Percentiles rank a stretch among this genome's conserved stretches.
These are phyloP conservation scores for Fusarium brachygibbosum DNA, from an alignment of 2,329 filamentous ascomycete genomes.

Conservation along the genomic window DNA sequence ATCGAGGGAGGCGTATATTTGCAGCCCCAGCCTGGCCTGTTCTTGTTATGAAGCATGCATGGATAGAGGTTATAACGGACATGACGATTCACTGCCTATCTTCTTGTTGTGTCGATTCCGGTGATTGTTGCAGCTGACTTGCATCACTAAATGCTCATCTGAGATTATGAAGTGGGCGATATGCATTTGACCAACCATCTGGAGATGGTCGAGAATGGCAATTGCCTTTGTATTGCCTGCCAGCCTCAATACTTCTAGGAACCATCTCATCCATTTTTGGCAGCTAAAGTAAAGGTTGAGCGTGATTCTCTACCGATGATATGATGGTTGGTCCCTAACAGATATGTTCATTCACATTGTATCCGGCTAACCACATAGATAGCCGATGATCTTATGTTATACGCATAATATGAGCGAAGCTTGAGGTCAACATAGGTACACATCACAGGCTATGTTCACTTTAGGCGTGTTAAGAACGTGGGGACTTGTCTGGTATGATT, in stretches of 20 bases:
- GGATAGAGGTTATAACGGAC: slow-evolving; percentile 44
- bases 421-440: background rate
- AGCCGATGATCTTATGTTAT: background rate
- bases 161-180: background rate
- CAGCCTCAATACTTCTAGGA: background rate
- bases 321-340: too few relatives aligned
- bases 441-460: background rate
- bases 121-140: background rate
- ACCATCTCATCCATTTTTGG: background rate
- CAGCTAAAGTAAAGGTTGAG: background rate
- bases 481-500: slow-evolving; percentile 8
- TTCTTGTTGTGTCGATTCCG: background rate
- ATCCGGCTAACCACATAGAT: background rate
- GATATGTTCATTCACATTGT: background rate
- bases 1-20: slow-evolving; percentile 38
- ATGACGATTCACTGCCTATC: slow-evolving; percentile 39
- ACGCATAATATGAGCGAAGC: background rate
- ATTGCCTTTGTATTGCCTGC: too few relatives aligned
- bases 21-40: slow-evolving; percentile 14
- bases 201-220: background rate
- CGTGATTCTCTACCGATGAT: background rate
- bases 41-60: slow-evolving; percentile 42
- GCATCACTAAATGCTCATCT: background rate
- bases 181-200: background rate
- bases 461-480: background rate